Percentiles rank a stretch among this genome's conserved stretches.
phyloP scores from a whole-genome alignment of 2,329 filamentous ascomycete genomes.

The Xylariaceae sp. region DNA sequence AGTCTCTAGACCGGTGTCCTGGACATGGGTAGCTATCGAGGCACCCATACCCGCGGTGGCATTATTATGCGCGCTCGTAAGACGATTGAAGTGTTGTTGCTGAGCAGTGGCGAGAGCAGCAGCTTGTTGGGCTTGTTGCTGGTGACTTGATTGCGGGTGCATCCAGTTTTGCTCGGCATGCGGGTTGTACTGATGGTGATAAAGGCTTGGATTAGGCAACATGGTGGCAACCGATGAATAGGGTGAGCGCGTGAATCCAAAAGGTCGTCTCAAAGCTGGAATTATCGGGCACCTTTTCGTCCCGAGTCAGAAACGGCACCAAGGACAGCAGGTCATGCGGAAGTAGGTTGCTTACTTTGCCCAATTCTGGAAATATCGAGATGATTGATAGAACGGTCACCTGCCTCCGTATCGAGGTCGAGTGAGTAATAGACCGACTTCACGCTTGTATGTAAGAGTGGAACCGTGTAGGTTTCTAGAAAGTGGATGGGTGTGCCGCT shows the following conservation, averaged over 20 bases:
- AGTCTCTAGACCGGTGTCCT: constrained; percentile 64
- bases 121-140: constrained; percentile 58
- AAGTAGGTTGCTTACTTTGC: background rate
- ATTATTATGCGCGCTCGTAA: constrained; percentile 67
- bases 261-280: background rate
- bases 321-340: background rate
- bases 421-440: background rate
- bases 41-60: constrained; percentile 39
- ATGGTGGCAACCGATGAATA: constrained; percentile 43
- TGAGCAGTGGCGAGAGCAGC: constrained; percentile 58
- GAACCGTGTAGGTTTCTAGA: background rate
- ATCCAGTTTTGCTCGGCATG: constrained; percentile 68
- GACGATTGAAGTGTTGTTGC: constrained; percentile 71
- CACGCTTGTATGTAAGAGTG: background rate
- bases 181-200: constrained; percentile 68
- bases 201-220: constrained; percentile 67
- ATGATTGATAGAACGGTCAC: background rate
- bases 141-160: constrained; percentile 65
- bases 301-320: background rate
- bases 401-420: background rate
- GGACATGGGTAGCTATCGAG: constrained; percentile 52
- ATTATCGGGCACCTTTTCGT: background rate
- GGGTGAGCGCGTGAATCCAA: constrained; percentile 17
- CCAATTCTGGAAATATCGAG: background rate
- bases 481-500: background rate